Evolutionary conservation across 176 grass and related monocot species (phyloP).

Genomic region (Zea luxurians): DNA sequence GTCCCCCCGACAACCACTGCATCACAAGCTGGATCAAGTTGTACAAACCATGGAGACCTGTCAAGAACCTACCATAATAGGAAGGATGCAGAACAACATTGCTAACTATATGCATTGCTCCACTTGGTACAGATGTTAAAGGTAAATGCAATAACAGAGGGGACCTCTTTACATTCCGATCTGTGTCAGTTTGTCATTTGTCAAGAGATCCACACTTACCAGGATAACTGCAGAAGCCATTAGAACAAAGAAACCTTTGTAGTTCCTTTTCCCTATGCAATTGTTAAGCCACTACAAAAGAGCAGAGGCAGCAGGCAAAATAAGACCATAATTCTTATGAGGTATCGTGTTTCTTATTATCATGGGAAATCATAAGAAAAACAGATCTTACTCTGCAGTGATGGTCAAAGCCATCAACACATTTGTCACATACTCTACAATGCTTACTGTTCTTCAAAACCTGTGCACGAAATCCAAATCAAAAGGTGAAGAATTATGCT

Average conservation of each 20-base stretch:
- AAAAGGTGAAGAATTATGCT: slow-evolving; percentile 8
- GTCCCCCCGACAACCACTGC: slow-evolving; percentile 69
- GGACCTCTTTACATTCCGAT: background rate
- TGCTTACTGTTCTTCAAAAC: slow-evolving; percentile 96
- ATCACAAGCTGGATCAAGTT: slow-evolving; percentile 94
- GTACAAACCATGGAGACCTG: slow-evolving; percentile 61
- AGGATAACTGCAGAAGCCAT: slow-evolving; percentile 82
- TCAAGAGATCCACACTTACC: slow-evolving; percentile 50
- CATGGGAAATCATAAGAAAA: slow-evolving; percentile 19
- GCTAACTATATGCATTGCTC: slow-evolving; percentile 41
- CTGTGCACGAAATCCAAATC: slow-evolving; percentile 30
- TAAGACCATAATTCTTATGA: background rate
- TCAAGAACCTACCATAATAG: slow-evolving; percentile 75
- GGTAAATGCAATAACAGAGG: slow-evolving; percentile 8
- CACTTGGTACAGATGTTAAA: slow-evolving; percentile 26
- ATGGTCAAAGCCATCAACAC: slow-evolving; percentile 98
- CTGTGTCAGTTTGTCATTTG: background rate
- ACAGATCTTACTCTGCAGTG: slow-evolving; percentile 76
- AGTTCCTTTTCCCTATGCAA: slow-evolving; percentile 94
- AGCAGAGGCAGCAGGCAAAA: slow-evolving; percentile 26
- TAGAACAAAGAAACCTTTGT: slow-evolving; percentile 82
- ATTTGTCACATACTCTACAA: slow-evolving; percentile 98
- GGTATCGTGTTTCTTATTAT: background rate
- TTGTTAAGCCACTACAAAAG: slow-evolving; percentile 91
- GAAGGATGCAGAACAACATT: slow-evolving; percentile 45